phyloP scores from a whole-genome alignment of 2,329 filamentous ascomycete genomes.

The Simplicillium aogashimaense region DNA sequence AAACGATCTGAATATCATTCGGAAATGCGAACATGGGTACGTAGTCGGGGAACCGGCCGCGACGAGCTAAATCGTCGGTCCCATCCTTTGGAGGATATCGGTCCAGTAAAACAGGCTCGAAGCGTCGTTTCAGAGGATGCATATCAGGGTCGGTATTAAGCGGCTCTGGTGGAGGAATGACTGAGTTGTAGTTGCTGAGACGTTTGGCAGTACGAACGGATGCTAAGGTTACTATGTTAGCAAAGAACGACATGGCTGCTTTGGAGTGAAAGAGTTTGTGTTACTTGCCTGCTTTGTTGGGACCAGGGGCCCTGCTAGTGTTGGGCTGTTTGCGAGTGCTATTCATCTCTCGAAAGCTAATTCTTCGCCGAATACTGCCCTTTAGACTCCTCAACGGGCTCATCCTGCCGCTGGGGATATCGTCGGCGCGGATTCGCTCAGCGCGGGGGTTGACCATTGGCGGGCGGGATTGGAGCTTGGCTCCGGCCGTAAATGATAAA shows the following conservation, averaged over 20 bases:
- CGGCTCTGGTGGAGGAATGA: conserved; percentile 88
- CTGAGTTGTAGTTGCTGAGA: conserved; percentile 95
- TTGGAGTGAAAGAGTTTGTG: conserved; percentile 14
- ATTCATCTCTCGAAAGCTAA: conserved; percentile 92
- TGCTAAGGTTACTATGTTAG: conserved; percentile 21
- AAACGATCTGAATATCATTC: conserved; percentile 95
- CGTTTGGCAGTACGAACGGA: conserved; percentile 72
- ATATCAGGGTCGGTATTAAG: conserved; percentile 83
- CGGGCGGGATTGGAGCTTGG: conserved; percentile 58
- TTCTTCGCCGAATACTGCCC: conserved; percentile 85
- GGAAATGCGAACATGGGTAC: conserved; percentile 99
- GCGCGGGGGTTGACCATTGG: conserved; percentile 70
- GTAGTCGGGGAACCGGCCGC: conserved; percentile 89
- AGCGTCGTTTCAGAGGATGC: conserved; percentile 88
- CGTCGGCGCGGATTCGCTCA: conserved; percentile 72
- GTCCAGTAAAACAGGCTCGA: conserved; percentile 93
- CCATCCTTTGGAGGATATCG: conserved; percentile 81
- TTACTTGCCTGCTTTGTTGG: conserved; percentile 30
- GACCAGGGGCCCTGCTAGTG: conserved; percentile 58
- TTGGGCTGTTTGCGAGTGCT: conserved; percentile 83
- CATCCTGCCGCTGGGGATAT: conserved; percentile 43
- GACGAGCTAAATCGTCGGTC: conserved; percentile 66
- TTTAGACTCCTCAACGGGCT: conserved; percentile 51
- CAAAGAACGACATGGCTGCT: conserved; percentile 5
- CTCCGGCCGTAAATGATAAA: conserved; percentile 77